Percentiles rank a stretch among this genome's conserved stretches.
Evolutionary conservation across 495 filamentous ascomycete species (phyloP).

Genomic region (Aspergillus panamensis): DNA sequence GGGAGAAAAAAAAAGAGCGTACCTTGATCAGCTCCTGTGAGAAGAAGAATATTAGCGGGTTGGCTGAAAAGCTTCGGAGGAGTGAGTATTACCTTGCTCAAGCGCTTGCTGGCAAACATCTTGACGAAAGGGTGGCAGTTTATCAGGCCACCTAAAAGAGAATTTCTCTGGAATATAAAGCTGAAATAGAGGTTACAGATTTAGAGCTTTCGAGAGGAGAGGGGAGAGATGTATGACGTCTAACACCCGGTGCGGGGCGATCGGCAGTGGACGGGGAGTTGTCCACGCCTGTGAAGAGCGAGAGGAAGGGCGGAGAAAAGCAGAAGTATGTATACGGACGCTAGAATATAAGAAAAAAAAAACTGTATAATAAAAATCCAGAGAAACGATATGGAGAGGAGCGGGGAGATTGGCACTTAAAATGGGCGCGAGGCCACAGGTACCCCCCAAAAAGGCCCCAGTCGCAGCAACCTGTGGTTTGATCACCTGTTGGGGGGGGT

Average conservation of each 20-base stretch:
- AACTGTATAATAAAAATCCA: background rate
- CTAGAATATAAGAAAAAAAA: background rate
- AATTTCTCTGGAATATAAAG: background rate
- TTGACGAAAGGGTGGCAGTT: conserved; percentile 8
- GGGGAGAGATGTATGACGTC: conserved; percentile 23
- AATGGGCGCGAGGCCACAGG: background rate
- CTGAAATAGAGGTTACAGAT: background rate
- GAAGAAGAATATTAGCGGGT: background rate
- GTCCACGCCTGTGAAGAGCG: background rate
- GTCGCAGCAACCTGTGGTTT: background rate
- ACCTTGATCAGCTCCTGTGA: conserved; percentile 44
- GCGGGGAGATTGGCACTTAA: background rate
- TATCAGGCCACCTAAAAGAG: background rate
- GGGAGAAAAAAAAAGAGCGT: conserved; percentile 10
- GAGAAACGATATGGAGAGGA: background rate
- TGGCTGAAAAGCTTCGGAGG: background rate
- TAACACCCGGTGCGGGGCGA: conserved; percentile 17
- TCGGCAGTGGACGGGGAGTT: background rate
- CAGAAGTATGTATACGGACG: background rate
- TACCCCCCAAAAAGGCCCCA: background rate
- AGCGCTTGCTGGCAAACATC: conserved; percentile 47
- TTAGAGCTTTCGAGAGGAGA: background rate
- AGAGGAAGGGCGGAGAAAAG: background rate
- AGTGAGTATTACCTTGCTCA: conserved; percentile 41
- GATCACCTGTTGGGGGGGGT: conserved; percentile 14